Base-by-base conservation (phyloP, 139 green algal genomes). In the Astrephomene gubernaculifera region DNA sequence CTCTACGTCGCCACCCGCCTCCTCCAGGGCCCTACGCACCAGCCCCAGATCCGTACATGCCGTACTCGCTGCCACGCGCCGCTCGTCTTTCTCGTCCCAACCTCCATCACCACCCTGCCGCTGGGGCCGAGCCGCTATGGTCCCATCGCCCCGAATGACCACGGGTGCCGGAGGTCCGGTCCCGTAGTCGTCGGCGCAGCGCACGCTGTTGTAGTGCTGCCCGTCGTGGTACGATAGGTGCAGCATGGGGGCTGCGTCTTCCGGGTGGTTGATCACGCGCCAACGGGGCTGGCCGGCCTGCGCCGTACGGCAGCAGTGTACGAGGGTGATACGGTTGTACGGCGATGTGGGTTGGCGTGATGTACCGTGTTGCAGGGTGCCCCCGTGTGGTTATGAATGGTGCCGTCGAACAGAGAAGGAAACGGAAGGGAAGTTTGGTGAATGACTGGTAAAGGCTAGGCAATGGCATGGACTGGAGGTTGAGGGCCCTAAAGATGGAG, bases 171-270 rank as follows among this genome's bases (percentile, higher is more conserved):
- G 63, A 29, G 78, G 61, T 31, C 78, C 78, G 27, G 33, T 27
- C 1, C 61, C 43, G 43, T 36, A 84, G 61, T 84, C 78, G 41
- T 84, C 61, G 0, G 61, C 63, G 31, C 33, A 61, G 6, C 78
- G 43, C 33, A 84, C 82, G 9, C 39, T 44, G 65, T 69, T 72
- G 61, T 90, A 90, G 83, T 95, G 92, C 41, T 85, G 83, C 19
- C 90, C 91, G 53, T 95, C 90, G 45, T 96, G 92, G 80, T 95
- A 95, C 31, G 85, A 89, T 29, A 95, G 81, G 82, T 95, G 92
- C 31, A 94, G 69, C 86, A 79, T 75, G 43, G 72, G 89, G 33
- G 45, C 9, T 2, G 69, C 31, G 70, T 86, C 54, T 57, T 80
- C 73, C 38, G 82, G 70, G 35, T 74, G 44, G 41, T 84, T 72